These are phyloP conservation scores for Diplodia mutila DNA, from an alignment of 2,329 filamentous ascomycete genomes.

Conservation along the genomic window DNA sequence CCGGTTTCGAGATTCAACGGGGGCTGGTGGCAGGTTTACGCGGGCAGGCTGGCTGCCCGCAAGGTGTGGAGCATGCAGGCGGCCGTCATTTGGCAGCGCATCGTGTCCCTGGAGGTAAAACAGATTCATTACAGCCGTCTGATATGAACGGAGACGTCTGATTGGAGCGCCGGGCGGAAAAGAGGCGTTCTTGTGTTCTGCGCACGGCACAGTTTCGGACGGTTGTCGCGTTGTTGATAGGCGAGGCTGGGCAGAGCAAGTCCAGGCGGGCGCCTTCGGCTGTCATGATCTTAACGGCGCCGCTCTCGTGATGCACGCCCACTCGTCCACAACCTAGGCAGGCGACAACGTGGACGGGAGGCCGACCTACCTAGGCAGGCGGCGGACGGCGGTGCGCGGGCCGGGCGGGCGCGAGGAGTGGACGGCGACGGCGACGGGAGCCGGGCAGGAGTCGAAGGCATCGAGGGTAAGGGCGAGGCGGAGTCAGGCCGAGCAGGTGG, in stretches of 20 bases:
- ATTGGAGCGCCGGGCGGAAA: background rate
- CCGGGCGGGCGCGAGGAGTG: background rate
- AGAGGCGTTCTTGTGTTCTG: background rate
- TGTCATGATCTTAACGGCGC: background rate
- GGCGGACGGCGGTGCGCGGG: too few species aligned
- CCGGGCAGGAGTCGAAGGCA: background rate
- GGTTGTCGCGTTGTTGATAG: background rate
- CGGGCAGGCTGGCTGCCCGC: conserved; percentile 17
- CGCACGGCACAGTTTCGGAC: background rate
- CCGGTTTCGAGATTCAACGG: conserved; percentile 10
- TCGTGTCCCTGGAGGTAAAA: background rate
- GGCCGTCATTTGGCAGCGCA: conserved; percentile 8
- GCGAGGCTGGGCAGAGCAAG: background rate
- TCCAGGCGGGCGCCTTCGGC: background rate
- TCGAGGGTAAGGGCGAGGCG: background rate
- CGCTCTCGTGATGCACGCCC: background rate
- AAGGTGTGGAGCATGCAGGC: conserved; percentile 21
- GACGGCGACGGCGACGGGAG: background rate
- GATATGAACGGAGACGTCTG: background rate
- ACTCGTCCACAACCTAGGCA: background rate
- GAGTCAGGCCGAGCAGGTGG: background rate
- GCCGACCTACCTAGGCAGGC: too few species aligned
- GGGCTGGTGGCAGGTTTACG: conserved; percentile 19
- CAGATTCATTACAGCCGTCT: background rate
- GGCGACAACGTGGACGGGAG: background rate